These are phyloP conservation scores for Paracorniculantispora psalliotae DNA, from an alignment of 2,329 filamentous ascomycete species.

Conservation along the genomic window DNA sequence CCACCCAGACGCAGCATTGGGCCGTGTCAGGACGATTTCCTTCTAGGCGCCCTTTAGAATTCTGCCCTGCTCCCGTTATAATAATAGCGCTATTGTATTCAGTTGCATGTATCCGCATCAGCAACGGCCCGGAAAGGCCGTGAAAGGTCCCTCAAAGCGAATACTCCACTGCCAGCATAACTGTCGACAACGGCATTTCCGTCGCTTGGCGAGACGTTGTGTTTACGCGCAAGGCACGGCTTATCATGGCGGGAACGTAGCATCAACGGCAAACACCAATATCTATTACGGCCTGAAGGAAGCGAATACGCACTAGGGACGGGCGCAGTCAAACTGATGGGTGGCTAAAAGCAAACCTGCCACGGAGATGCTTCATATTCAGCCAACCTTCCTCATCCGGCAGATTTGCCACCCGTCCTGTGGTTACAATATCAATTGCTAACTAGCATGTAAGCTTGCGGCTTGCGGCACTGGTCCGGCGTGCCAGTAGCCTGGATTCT, in stretches of 20 bases:
- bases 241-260: not conserved
- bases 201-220: not conserved
- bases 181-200: not conserved
- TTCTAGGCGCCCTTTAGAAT: not conserved
- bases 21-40: not conserved
- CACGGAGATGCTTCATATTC: not conserved
- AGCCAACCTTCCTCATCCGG: constrained; percentile 3
- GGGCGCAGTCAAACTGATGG: not conserved
- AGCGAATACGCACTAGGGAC: not conserved
- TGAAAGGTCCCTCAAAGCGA: not conserved
- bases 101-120: not conserved
- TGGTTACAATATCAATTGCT: not conserved
- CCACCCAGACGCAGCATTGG: not conserved
- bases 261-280: not conserved
- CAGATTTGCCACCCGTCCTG: not conserved
- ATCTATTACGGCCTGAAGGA: not conserved
- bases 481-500: not conserved
- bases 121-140: constrained; percentile 8
- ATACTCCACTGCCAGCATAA: not conserved
- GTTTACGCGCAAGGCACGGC: not conserved
- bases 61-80: not conserved
- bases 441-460: not conserved
- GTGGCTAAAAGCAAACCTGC: not conserved
- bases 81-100: not conserved
- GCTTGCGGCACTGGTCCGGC: not conserved